Base-by-base conservation (phyloP, 1,284 basidiomycete species). In the Erythrobasidium hasegawianum region DNA sequence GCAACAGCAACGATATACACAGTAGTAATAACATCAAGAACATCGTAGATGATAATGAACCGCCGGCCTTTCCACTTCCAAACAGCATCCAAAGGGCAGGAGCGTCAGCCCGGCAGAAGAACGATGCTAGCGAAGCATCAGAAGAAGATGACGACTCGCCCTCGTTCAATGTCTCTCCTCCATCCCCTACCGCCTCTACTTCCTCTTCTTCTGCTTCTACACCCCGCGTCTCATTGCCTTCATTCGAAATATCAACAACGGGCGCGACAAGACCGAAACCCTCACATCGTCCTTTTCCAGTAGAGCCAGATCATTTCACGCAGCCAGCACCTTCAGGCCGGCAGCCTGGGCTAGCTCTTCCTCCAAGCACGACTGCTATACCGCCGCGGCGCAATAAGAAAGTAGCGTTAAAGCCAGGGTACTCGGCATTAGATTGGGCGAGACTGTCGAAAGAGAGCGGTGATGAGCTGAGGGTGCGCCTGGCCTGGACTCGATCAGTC, bases 351-450 rank as follows among this genome's bases (percentile, higher is more conserved):
- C 55, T 68, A 16, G 60, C 43, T 11, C 43, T 58, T 20, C 72
- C 73, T 9, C 70, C 71, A 16, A 54, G 64, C 41, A 59, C 65
- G 53, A 70, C 71, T 39, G 58, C 69, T 39, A 59, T 67, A 61
- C 68, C 72, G 47, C 68, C 68, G 59, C 72, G 67, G 57, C 69
- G 65, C n/a, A 47, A 84, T 22, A 83, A 81, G 58, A 97, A 95
- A 79, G 93, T 97, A 1, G 89, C 86, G 0, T 83, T 98, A 0
- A 86, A 87, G 11, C 95, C 95, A 1, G 96, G 96, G 2, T 90
- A 88, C 78, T 89, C 90, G 71, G 86, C 93, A 20, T 78, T 98
- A 20, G 96, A 98, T 78, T 98, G 96, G 96, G 94, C 93, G 1
- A 85, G 84, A 57, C 78, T 97, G 67, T 76, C 77, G 14, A 91